Percentiles rank a stretch among this genome's conserved stretches.
Evolutionary conservation across 2,329 filamentous ascomycete genomes (phyloP).

Genomic region (Colletotrichum lini): DNA sequence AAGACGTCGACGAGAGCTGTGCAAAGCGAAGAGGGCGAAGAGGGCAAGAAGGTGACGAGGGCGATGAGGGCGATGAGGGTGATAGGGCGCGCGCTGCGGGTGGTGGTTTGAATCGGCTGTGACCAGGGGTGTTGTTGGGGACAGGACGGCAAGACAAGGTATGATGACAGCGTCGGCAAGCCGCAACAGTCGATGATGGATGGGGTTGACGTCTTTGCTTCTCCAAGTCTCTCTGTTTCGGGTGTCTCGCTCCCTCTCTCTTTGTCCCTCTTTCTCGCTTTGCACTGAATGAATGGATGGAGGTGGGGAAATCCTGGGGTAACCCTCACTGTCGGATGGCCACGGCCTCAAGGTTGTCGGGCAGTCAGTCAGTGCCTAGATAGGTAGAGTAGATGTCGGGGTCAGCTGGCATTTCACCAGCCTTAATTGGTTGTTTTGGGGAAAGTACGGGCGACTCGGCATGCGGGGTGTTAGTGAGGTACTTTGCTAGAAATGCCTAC

Average conservation of each 20-base stretch:
- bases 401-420: constrained; percentile 34
- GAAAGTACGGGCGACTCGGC: constrained; percentile 5
- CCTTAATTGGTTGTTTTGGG: constrained; percentile 17
- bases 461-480: constrained; percentile 33
- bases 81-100: constrained; percentile 12
- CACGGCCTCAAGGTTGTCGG: constrained; percentile 14
- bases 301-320: constrained; percentile 42
- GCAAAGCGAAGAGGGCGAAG: not conserved
- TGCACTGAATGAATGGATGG: not conserved
- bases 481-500: not conserved
- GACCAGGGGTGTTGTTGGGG: constrained; percentile 1
- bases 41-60: no score
- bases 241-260: not conserved
- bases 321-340: constrained; percentile 21
- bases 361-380: no score
- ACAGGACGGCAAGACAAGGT: constrained; percentile 6
- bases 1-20: constrained; percentile 15
- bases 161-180: constrained; percentile 9
- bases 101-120: constrained; percentile 15
- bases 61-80: no score
- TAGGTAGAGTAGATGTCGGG: constrained; percentile 8
- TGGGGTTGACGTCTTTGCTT: constrained; percentile 37
- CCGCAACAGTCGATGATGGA: constrained; percentile 10
- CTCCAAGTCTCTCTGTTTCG: constrained; percentile 20
- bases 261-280: not conserved